phyloP scores from a whole-genome alignment of 2,329 filamentous ascomycete species.

The Calonectria honghensis region DNA sequence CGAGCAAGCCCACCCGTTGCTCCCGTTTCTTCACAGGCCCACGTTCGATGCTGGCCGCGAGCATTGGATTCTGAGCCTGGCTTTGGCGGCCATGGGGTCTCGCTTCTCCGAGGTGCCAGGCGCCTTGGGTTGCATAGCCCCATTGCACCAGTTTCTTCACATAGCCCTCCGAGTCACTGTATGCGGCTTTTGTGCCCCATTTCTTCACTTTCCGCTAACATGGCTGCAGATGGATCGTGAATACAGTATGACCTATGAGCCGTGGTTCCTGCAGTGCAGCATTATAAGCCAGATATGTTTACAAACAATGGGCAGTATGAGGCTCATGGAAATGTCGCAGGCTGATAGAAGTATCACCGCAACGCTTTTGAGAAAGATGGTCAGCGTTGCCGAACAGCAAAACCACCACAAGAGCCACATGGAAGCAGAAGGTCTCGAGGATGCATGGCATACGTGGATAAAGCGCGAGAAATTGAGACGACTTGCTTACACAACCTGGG shows the following conservation, averaged over 20 bases:
- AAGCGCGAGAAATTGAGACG: slow-evolving; percentile 9
- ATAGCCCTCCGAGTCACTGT: not conserved
- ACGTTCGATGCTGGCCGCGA: slow-evolving; percentile 6
- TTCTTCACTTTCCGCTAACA: not conserved
- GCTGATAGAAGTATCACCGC: not conserved
- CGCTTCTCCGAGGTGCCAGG: not conserved
- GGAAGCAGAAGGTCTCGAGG: not conserved
- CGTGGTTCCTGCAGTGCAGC: slow-evolving; percentile 4
- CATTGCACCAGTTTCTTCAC: slow-evolving; percentile 1
- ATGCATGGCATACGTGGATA: slow-evolving; percentile 4
- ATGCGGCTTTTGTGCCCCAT: not conserved
- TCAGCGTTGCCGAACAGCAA: slow-evolving; percentile 3
- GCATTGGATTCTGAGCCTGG: slow-evolving; percentile 3
- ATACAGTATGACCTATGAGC: slow-evolving; percentile 10
- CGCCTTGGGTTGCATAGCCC: not conserved
- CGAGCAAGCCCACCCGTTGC: slow-evolving; percentile 3
- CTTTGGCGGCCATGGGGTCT: not conserved
- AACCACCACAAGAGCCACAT: not conserved
- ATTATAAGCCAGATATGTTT: not conserved
- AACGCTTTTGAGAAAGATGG: slow-evolving; percentile 18
- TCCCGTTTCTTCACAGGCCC: slow-evolving; percentile 4
- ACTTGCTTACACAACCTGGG: slow-evolving; percentile 10
- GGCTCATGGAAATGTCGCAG: slow-evolving; percentile 4
- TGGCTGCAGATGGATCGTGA: not conserved
- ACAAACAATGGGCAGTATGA: slow-evolving; percentile 8